Percentiles rank a stretch among this genome's conserved stretches.
Evolutionary conservation across 2,329 filamentous ascomycete genomes (phyloP).

Genomic region (Fusarium camptoceras): DNA sequence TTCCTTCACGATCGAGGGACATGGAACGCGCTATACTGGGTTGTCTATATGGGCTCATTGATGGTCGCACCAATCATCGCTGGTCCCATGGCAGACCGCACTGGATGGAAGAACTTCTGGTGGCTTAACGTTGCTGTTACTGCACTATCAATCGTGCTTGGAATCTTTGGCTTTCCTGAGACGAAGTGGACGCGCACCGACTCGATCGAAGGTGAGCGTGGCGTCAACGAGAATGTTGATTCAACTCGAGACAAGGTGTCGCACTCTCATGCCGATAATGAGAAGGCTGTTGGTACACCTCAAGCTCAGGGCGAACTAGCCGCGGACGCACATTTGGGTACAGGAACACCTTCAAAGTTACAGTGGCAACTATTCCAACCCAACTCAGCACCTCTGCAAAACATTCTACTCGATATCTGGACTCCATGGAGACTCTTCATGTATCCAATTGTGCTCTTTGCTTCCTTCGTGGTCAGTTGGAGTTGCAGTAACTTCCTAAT

Average conservation of each 20-base stretch:
- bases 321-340: not conserved
- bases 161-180: constrained; percentile 5
- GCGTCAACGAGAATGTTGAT: not conserved
- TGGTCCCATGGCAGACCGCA: not conserved
- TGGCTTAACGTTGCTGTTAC: constrained; percentile 7
- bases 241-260: not conserved
- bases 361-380: constrained; percentile 2
- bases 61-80: constrained; percentile 18
- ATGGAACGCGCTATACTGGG: constrained; percentile 37
- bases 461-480: constrained; percentile 13
- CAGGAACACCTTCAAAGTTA: not conserved
- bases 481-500: constrained; percentile 19
- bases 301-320: not conserved
- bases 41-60: constrained; percentile 20
- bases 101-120: constrained; percentile 13
- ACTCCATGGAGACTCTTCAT: constrained; percentile 1
- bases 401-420: not conserved
- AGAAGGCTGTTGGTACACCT: not conserved
- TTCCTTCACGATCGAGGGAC: constrained; percentile 35
- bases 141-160: not conserved
- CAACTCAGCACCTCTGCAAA: constrained; percentile 1
- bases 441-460: constrained; percentile 7
- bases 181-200: not conserved
- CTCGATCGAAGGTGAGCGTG: not conserved
- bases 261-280: not conserved